Evolutionary conservation across 2,329 filamentous ascomycete species (phyloP), one percentile per base, ranked within the genome.

Genomic region (Pyrenochaeta sp.): DNA sequence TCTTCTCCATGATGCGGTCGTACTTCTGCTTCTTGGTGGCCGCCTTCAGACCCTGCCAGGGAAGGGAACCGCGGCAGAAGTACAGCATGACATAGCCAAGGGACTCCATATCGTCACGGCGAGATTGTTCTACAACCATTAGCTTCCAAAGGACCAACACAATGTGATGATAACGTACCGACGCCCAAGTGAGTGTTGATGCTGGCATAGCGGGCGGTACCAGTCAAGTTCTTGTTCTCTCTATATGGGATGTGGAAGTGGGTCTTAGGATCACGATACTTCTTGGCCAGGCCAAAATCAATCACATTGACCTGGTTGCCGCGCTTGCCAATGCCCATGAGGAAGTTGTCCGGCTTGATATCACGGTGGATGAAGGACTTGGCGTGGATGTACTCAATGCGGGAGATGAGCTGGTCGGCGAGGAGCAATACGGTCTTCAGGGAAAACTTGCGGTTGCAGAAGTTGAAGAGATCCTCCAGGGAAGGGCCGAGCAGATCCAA

Each of bases 11-110:
- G 83, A 99, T 99, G 67, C 94, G 89, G 83, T 99, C 95, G 78
- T 99, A 98, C 85, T 99, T 99, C 85, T 98, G 94, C 90, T 97
- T 97, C 89, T 97, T 97, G 68, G 93, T 97, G 71, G 94, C 94
- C 83, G 94, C 94, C 88, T 97, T 97, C 54, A 97, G 86, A 56
- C 95, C 95, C 84, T 99, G 95, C 95, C 95, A 99, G 62, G 95
- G 95, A 56, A 99, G 92, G 65, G 93, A 97, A 64, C 95, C 95
- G 81, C 95, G 94, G 86, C 94, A 98, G 85, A 99, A 99, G 87
- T 99, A 99, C 64, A 99, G 91, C 93, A 99, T 98, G 75, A 99
- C 95, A 73, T 99, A 98, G 73, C 95, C 95, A 50, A 99, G 87
- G 59, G 94, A 97, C 81, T 99, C 95, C 94, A 99, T 98, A 75